A percentile compares a stretch with the other conserved stretches of the same genome.
Evolutionary conservation across 2,329 filamentous ascomycete genomes (phyloP).

Genomic region (Sporothrix euskadiensis): DNA sequence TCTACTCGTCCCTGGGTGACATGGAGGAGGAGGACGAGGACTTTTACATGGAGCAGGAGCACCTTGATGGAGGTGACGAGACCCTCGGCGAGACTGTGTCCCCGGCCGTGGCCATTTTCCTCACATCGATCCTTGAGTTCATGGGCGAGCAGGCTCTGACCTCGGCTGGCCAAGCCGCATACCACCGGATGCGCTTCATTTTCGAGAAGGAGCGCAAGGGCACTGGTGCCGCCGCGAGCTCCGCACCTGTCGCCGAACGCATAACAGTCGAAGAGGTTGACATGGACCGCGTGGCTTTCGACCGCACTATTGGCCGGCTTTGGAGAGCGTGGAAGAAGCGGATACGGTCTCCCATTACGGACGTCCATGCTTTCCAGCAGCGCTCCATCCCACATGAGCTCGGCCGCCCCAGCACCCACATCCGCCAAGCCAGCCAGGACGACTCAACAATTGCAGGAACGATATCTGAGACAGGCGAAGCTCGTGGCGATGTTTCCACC

Average conservation of each 20-base stretch:
- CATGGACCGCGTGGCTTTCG: constrained; percentile 89
- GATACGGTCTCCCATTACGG: constrained; percentile 59
- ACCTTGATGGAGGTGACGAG: constrained; percentile 62
- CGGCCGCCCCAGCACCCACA: constrained; percentile 39
- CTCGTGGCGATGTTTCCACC: neutral
- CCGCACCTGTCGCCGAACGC: constrained; percentile 58
- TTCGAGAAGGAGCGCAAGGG: constrained; percentile 61
- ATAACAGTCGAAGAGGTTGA: constrained; percentile 87
- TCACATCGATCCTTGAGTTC: constrained; percentile 92
- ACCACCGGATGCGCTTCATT: constrained; percentile 62
- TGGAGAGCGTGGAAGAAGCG: constrained; percentile 97
- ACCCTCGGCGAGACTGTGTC: constrained; percentile 71
- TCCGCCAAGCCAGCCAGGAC: constrained; percentile 45
- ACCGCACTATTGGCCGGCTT: constrained; percentile 80
- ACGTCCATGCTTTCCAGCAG: constrained; percentile 48
- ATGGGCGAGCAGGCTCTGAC: constrained; percentile 88
- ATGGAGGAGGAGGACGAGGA: constrained; percentile 98
- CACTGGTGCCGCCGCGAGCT: constrained; percentile 43
- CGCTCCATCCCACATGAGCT: constrained; percentile 54
- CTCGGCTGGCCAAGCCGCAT: constrained; percentile 83
- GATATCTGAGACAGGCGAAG: constrained; percentile 36
- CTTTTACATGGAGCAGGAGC: constrained; percentile 77
- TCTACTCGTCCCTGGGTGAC: constrained; percentile 93
- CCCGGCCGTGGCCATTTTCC: constrained; percentile 89
- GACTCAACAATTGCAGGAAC: constrained; percentile 44